phyloP scores from a whole-genome alignment of 2,329 filamentous ascomycete species.

The Penicillium fuscoglaucum region DNA sequence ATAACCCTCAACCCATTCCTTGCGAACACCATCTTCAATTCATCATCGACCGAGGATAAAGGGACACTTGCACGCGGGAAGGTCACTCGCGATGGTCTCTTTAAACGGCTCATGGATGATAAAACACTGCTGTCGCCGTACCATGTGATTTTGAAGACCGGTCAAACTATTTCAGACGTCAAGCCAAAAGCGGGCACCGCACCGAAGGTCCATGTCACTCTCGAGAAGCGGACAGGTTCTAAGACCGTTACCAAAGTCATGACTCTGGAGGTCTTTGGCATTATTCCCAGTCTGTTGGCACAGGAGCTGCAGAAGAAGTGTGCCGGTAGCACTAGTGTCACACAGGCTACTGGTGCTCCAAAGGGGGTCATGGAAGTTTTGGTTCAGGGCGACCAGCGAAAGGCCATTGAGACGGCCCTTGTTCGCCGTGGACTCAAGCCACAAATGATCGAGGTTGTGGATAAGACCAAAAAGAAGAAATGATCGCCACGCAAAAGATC shows the following conservation, averaged over 20 bases:
- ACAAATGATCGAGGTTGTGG: slow-evolving; percentile 64
- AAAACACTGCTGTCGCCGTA: slow-evolving; percentile 52
- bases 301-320: slow-evolving; percentile 68
- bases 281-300: slow-evolving; percentile 60
- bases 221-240: slow-evolving; percentile 66
- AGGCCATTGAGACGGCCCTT: slow-evolving; percentile 60
- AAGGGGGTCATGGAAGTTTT: slow-evolving; percentile 66
- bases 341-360: slow-evolving; percentile 61
- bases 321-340: slow-evolving; percentile 66
- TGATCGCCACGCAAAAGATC: not conserved
- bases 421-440: slow-evolving; percentile 59
- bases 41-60: slow-evolving; percentile 54
- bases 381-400: slow-evolving; percentile 66
- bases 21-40: slow-evolving; percentile 61
- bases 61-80: slow-evolving; percentile 58
- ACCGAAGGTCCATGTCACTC: slow-evolving; percentile 59
- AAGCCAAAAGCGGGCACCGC: slow-evolving; percentile 63
- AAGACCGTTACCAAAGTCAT: slow-evolving; percentile 66
- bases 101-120: slow-evolving; percentile 59
- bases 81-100: slow-evolving; percentile 60
- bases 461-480: slow-evolving; percentile 69
- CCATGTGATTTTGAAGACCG: slow-evolving; percentile 55
- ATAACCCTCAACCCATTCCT: slow-evolving; percentile 63
- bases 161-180: slow-evolving; percentile 42
- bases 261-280: slow-evolving; percentile 62